Base-by-base conservation (phyloP, 2,329 filamentous ascomycete genomes). In the Paramyrothecium roridum region DNA sequence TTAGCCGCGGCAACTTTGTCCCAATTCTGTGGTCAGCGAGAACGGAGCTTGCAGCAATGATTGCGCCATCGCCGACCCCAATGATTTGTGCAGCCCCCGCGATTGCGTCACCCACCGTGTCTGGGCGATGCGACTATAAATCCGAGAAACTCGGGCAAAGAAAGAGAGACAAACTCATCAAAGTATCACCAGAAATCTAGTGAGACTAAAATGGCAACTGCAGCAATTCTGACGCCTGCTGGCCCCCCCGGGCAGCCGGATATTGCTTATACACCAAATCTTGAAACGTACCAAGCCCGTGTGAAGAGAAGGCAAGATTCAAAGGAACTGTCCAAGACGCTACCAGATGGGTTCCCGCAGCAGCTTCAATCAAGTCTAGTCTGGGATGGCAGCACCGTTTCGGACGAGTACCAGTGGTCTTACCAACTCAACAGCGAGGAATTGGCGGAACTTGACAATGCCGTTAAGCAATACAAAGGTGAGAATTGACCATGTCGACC, bases 251-350 rank as follows among this genome's bases (percentile, higher is more conserved):
- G 73, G 34, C 80, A 82, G 61, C 81, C 82, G 1, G 81, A 84
- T 58, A 85, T 84, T 54, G 67, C 67, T 1, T 85, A 84, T 61
- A 69, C 74, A 6, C 81, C 82, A 0, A 73, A 83, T 57, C 69
- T 71, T 47, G 70, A 74, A 46, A 83, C 81, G 60, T 85, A 79
- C 58, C 68, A 76, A 20, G 75, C 76, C 2, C 74, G 81, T 8
- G 71, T 71, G 19, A 64, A 76, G 40, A 69, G 70, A 3, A 71
- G 78, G 2, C 63, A 73, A 3, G 65, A 72, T 45, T 70, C 66
- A 3, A 76, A 74, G 10, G 60, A 63, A 1, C 60, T 76, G 0
- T 62, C 65, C 3, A 71, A 62, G 8, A 63, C 67, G 0, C 59
- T 83, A 0, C 80, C 80, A 0, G 58, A 62, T 12, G 77, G 76